A percentile compares a stretch with the other conserved stretches of the same genome.
Conservation (phyloP, 768 basidiomycete species). For the Russula foetens region DNA sequence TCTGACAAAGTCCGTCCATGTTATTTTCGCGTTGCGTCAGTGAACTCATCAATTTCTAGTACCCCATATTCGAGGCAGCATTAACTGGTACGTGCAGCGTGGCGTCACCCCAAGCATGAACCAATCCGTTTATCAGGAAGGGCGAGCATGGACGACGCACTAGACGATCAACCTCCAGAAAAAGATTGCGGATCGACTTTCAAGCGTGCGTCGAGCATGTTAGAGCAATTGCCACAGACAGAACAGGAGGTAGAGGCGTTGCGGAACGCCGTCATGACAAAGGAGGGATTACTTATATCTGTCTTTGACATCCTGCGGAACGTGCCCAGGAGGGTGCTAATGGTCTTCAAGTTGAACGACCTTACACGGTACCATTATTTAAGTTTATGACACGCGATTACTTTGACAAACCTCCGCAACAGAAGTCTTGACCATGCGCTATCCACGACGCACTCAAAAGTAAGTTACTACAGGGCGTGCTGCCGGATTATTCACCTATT, state of each 20-base stretch:
- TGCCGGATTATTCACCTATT: not conserved
- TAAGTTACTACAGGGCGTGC: constrained; percentile 24
- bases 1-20: constrained; percentile 60
- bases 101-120: not conserved
- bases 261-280: constrained; percentile 70
- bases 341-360: constrained; percentile 84
- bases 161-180: constrained; percentile 36
- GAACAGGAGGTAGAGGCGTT: constrained; percentile 76
- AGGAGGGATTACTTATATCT: constrained; percentile 75
- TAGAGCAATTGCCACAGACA: constrained; percentile 65
- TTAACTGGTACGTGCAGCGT: constrained; percentile 52
- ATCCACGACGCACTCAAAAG: constrained; percentile 80
- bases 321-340: constrained; percentile 75
- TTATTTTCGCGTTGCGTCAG: not conserved
- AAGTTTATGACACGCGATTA: not conserved
- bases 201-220: constrained; percentile 63
- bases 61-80: constrained; percentile 91
- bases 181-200: constrained; percentile 30
- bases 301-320: constrained; percentile 84
- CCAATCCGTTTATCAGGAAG: constrained; percentile 35
- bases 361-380: constrained; percentile 54
- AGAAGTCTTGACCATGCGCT: constrained; percentile 80
- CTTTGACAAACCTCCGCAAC: not conserved
- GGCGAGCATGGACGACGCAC: constrained; percentile 60
- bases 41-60: constrained; percentile 37